Evolutionary conservation across 2,329 filamentous ascomycete genomes (phyloP).

Genomic region (Biscogniauxia sp.): DNA sequence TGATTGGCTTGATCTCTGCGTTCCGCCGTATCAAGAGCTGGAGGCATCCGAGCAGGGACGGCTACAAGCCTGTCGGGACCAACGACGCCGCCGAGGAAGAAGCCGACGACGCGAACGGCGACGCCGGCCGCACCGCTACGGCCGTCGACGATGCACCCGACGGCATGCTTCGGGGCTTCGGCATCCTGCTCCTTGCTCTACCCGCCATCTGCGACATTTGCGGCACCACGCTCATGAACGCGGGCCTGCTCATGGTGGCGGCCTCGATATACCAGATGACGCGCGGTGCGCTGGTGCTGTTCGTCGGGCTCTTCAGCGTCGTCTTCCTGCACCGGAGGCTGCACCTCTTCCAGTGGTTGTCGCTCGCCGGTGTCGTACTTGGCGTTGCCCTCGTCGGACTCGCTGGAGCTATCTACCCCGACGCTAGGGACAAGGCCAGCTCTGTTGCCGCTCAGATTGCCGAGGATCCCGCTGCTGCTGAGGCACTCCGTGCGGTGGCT

Average conservation of each 20-base stretch:
- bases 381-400: slow-evolving; percentile 90
- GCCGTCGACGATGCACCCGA: slow-evolving; percentile 42
- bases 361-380: slow-evolving; percentile 79
- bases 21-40: slow-evolving; percentile 57
- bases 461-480: slow-evolving; percentile 39
- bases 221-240: slow-evolving; percentile 96
- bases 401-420: slow-evolving; percentile 77
- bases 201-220: slow-evolving; percentile 92
- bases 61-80: slow-evolving; percentile 64
- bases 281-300: slow-evolving; percentile 86
- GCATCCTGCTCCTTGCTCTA: slow-evolving; percentile 72
- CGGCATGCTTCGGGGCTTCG: slow-evolving; percentile 67
- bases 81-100: slow-evolving; percentile 43
- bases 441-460: slow-evolving; percentile 27
- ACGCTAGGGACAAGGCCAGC: slow-evolving; percentile 51
- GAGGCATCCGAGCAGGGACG: slow-evolving; percentile 43
- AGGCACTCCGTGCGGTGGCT: slow-evolving; percentile 67
- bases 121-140: slow-evolving; percentile 27
- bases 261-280: slow-evolving; percentile 99
- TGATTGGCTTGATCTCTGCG: slow-evolving; percentile 69
- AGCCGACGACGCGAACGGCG: slow-evolving; percentile 43
- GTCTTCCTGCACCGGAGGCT: slow-evolving; percentile 80
- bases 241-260: slow-evolving; percentile 87
- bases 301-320: slow-evolving; percentile 94
- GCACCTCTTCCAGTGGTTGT: slow-evolving; percentile 87